Evolutionary conservation across 441 rosid species (phyloP), one percentile per base, ranked within the genome.

Genomic region (Eruca vesicaria): DNA sequence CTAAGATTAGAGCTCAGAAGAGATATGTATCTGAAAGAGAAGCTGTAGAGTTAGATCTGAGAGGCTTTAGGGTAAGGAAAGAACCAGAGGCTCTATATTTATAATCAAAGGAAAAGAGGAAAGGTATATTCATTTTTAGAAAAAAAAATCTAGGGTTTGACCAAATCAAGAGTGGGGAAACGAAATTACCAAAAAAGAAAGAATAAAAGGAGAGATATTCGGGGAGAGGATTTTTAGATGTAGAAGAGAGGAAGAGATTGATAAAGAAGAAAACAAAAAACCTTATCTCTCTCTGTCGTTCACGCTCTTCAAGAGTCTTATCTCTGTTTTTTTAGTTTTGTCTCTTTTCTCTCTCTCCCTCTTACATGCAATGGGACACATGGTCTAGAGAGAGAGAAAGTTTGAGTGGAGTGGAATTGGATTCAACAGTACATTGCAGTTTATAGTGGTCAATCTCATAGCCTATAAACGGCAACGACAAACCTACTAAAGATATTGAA

Each of bases 131-230:
- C 63, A 61, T 18, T 68, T 62, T 36, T 12, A 23, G 68, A 71
- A 50, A 50, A 50, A 66, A 63, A 60, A 72, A 72, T 71, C 64
- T 77, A 78, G 80, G 80, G 80, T 53, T 66, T 72, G 77, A 77
- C 80, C 33, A 71, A 57, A 70, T 76, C 71, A 18, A 43, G 16
- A 12, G 3, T 1, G 9, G 45, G 23, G 59, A 5, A 55, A 63
- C 7, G 4, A 70, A 53, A 9, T 68, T n/a, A 20, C 64, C 52
- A 69, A 63, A 70, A 65, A 18, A 58, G 67, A 71, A 71, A 57
- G 67, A 64, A 56, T 36, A 41, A n/a, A 56, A 69, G 73, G 9
- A 28, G 72, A 68, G 16, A 69, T 52, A 75, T 68, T 75, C 56
- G 59, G 26, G 10, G 29, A 59, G 57, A 70, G 69, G 55, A 74